Evolutionary conservation across 2,329 filamentous ascomycete species (phyloP), one percentile per base, ranked within the genome.

Genomic region (Trichoderma sp.): DNA sequence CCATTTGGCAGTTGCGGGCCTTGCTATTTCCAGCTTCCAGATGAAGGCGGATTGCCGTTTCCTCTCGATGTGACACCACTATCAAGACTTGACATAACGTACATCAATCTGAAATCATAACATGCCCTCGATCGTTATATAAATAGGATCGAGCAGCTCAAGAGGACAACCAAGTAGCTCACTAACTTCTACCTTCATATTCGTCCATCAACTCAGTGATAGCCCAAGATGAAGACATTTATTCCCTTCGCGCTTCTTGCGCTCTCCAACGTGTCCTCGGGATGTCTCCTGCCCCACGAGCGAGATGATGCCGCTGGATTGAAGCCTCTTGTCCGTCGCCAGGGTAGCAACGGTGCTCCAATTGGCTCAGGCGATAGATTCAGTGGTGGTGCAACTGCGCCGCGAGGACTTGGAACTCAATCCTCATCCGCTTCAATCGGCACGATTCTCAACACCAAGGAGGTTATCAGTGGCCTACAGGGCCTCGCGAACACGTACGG

Each of bases 321-420:
- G 68, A 71, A 71, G 35, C 56, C 56, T n/a, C n/a, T 71, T 18
- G 68, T 71, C 27, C 68, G 68, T 27, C 68, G 68, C 27, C 68
- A 71, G 38, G 41, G 35, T 8, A 71, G 56, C 68, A 71, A 62
- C n/a, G 68, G 68, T 6, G 16, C 68, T 33, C 68, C 68, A 6
- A 71, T 71, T 12, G 68, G 68, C n/a, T 50, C 35, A 8, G 68
- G 68, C 18, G 68, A 71, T 38, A 71, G 68, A 27, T 71, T 71
- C 14, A 33, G 38, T n/a, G n/a, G 35, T 14, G 68, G 68, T 3
- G 27, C 68, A 35, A 71, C 68, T 63, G 68, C 68, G 7, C 68
- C 68, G 0, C 27, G 68, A 50, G 68, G 68, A 4, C 35, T 71
- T 5, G 68, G 68, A 33, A 63, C 68, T 9, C 68, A 71, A 59